A percentile compares a stretch with the other conserved stretches of the same genome.
These are phyloP conservation scores for Ophiostoma perfectum DNA, from an alignment of 2,329 filamentous ascomycete genomes.

Conservation along the genomic window DNA sequence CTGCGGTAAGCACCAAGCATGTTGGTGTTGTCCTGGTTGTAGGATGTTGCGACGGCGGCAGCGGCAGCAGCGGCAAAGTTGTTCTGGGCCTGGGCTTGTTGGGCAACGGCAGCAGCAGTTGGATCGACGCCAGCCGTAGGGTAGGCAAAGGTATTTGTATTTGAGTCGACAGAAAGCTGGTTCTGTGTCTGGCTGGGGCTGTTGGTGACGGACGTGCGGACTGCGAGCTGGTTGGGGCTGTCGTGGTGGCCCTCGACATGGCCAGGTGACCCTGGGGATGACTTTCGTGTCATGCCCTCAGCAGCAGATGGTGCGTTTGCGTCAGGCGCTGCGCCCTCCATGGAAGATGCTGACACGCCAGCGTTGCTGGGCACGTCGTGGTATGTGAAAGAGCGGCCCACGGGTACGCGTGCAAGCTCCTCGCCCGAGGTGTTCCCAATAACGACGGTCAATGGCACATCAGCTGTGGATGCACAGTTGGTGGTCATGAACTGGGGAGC, in stretches of 20 bases:
- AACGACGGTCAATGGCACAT: conserved; percentile 51
- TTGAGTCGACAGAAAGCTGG: conserved; percentile 35
- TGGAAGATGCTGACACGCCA: conserved; percentile 30
- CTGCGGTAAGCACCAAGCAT: conserved; percentile 54
- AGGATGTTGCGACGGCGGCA: conserved; percentile 31
- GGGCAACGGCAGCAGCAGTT: conserved; percentile 35
- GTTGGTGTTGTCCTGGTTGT: conserved; percentile 40
- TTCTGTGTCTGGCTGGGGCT: conserved; percentile 31
- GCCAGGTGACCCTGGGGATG: conserved; percentile 39
- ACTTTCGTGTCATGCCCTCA: conserved; percentile 40
- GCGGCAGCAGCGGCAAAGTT: conserved; percentile 29
- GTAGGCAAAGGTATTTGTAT: conserved; percentile 54
- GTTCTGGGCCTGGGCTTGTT: conserved; percentile 38
- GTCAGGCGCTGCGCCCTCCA: conserved; percentile 18
- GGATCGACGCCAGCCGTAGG: conserved; percentile 46
- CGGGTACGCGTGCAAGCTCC: conserved; percentile 46
- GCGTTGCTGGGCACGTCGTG: conserved; percentile 29
- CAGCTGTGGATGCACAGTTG: conserved; percentile 41
- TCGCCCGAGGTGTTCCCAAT: conserved; percentile 50
- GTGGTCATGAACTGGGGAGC: conserved; percentile 58
- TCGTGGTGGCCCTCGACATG: conserved; percentile 37
- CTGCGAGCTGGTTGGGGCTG: conserved; percentile 39
- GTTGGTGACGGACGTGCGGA: conserved; percentile 32
- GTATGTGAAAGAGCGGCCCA: conserved; percentile 44
- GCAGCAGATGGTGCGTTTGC: conserved; percentile 32